These are phyloP conservation scores for Globisporangium ultimum DNA, from an alignment of 352 stramenopile genomes.

Conservation along the genomic window DNA sequence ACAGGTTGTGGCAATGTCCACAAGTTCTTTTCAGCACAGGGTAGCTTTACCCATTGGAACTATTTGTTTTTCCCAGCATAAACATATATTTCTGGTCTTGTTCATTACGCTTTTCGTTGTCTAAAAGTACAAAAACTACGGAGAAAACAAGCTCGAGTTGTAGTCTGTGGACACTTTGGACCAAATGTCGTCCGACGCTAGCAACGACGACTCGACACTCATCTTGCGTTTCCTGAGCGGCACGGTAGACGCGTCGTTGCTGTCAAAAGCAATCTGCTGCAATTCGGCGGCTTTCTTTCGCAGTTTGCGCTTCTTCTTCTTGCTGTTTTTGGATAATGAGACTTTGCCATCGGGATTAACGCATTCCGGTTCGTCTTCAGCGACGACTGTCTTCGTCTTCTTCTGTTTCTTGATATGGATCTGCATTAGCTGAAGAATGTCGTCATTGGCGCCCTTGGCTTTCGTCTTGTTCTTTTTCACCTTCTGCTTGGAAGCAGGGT, in stretches of 20 bases:
- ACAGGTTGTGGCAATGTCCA: too few relatives aligned
- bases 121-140: background rate
- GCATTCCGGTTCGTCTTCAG: too few relatives aligned
- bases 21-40: too few relatives aligned
- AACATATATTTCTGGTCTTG: too few relatives aligned
- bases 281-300: conserved; percentile 15
- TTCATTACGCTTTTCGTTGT: too few relatives aligned
- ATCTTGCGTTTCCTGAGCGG: conserved; percentile 42
- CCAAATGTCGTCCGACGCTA: conserved; percentile 65
- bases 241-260: background rate
- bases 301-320: conserved; percentile 16
- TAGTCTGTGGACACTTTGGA: conserved; percentile 58
- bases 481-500: conserved; percentile 6
- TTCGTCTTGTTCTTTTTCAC: conserved; percentile 3
- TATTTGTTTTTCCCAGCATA: too few relatives aligned
- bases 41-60: too few relatives aligned
- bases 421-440: too few relatives aligned
- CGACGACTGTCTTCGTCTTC: conserved; percentile 1
- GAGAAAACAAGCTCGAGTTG: conserved; percentile 21
- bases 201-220: conserved; percentile 58
- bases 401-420: conserved; percentile 14
- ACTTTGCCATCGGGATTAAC: too few relatives aligned
- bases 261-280: conserved; percentile 7
- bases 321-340: background rate
- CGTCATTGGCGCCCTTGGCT: too few relatives aligned